These are phyloP conservation scores for Odontarrhena argentea DNA, from an alignment of 345 rosid species.

Conservation along the genomic window DNA sequence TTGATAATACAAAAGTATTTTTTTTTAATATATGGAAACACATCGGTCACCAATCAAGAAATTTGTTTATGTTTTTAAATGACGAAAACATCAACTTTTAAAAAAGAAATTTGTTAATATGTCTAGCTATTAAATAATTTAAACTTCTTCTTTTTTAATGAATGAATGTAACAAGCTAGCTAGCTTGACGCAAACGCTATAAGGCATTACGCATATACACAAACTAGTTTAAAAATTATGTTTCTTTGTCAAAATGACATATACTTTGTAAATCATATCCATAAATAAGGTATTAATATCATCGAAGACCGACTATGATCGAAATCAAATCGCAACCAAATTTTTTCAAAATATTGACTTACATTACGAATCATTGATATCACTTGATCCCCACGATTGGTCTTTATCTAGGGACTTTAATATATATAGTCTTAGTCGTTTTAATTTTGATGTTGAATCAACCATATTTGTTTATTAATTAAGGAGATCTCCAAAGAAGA, in stretches of 20 bases:
- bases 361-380: not conserved
- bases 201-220: no score
- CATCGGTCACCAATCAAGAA: not conserved
- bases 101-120: not conserved
- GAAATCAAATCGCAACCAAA: no score
- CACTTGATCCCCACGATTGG: no score
- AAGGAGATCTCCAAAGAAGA: not conserved
- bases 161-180: not conserved
- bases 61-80: not conserved
- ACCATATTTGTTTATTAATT: not conserved
- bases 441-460: conserved; percentile 3
- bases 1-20: not conserved
- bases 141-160: no score
- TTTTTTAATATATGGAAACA: not conserved
- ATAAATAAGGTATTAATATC: no score
- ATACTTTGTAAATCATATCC: no score
- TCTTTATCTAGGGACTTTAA: not conserved
- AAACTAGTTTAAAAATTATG: not conserved
- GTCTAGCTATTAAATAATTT: not conserved
- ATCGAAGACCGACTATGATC: no score
- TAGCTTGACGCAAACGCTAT: conserved; percentile 13
- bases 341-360: no score
- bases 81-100: not conserved
- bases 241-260: not conserved
- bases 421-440: not conserved